Conservation (phyloP, 2,329 filamentous ascomycete genomes). For the Apiospora aurea region DNA sequence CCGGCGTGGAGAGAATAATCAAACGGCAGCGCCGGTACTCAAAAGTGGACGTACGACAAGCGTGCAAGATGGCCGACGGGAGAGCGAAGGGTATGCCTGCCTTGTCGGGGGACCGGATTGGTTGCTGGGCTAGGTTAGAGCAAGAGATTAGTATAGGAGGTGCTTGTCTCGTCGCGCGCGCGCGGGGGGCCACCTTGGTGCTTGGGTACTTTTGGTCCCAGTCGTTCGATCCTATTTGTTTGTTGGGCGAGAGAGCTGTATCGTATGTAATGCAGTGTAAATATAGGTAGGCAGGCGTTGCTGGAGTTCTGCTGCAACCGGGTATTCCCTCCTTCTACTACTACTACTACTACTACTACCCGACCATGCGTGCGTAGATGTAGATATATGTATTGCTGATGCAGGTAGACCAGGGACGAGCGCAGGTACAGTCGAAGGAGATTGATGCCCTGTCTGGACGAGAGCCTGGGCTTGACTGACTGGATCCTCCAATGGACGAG, state of each 20-base stretch:
- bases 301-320: neutral
- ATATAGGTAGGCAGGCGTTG: neutral
- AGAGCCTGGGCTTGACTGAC: neutral
- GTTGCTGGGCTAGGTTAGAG: slow-evolving; percentile 17
- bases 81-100: slow-evolving; percentile 17
- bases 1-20: slow-evolving; percentile 15
- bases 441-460: neutral
- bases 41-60: slow-evolving; percentile 24
- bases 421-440: too few relatives aligned
- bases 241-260: slow-evolving; percentile 17
- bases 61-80: slow-evolving; percentile 10
- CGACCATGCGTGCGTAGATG: neutral
- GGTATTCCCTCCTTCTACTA: too few relatives aligned
- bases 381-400: neutral
- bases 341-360: neutral
- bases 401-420: too few relatives aligned
- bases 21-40: slow-evolving; percentile 23
- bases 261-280: neutral
- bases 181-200: slow-evolving; percentile 1
- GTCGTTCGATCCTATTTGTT: slow-evolving; percentile 22
- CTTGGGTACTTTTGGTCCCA: neutral
- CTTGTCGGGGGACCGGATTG: slow-evolving; percentile 9
- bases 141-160: slow-evolving; percentile 16
- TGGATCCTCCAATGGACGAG: slow-evolving; percentile 2
- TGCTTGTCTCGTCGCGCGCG: slow-evolving; percentile 1